Conservation (phyloP, 495 filamentous ascomycete genomes). For the Glarea lozoyensis region DNA sequence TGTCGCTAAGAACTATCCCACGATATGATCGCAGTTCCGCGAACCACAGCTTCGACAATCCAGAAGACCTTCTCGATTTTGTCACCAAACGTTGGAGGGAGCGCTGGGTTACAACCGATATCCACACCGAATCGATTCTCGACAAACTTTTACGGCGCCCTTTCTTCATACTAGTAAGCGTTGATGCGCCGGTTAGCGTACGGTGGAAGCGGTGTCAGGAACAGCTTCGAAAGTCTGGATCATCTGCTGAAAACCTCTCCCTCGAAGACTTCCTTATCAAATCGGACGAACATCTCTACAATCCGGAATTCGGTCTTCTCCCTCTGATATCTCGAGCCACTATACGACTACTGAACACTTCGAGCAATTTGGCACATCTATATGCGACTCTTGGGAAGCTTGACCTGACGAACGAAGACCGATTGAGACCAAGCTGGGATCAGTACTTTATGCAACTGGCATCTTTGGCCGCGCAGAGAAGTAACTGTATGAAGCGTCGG, state of each 20-base stretch:
- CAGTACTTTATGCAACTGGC: constrained; percentile 96
- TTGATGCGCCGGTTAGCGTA: constrained; percentile 79
- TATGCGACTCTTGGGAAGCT: constrained; percentile 58
- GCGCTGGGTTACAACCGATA: constrained; percentile 75
- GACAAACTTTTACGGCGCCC: constrained; percentile 70
- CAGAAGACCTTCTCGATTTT: constrained; percentile 64
- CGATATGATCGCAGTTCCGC: constrained; percentile 25
- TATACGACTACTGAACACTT: constrained; percentile 77
- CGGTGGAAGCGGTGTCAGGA: constrained; percentile 64
- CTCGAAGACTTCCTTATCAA: constrained; percentile 70
- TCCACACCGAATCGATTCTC: constrained; percentile 57
- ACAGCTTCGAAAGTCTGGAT: constrained; percentile 13
- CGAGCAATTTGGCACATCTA: constrained; percentile 58
- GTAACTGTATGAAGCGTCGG: constrained; percentile 96
- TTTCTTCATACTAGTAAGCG: constrained; percentile 85
- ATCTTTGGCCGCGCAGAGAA: constrained; percentile 79
- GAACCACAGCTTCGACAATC: constrained; percentile 41
- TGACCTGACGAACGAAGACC: constrained; percentile 65
- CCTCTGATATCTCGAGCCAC: constrained; percentile 71
- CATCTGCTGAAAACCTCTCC: constrained; percentile 28
- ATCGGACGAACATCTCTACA: constrained; percentile 73
- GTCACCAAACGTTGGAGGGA: constrained; percentile 78
- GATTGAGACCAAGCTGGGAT: constrained; percentile 91
- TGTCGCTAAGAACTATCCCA: constrained; percentile 25
- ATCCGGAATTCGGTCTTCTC: constrained; percentile 52